Evolutionary conservation across 768 basidiomycete genomes (phyloP).

Genomic region (Chalciporus sphaerocephalus): DNA sequence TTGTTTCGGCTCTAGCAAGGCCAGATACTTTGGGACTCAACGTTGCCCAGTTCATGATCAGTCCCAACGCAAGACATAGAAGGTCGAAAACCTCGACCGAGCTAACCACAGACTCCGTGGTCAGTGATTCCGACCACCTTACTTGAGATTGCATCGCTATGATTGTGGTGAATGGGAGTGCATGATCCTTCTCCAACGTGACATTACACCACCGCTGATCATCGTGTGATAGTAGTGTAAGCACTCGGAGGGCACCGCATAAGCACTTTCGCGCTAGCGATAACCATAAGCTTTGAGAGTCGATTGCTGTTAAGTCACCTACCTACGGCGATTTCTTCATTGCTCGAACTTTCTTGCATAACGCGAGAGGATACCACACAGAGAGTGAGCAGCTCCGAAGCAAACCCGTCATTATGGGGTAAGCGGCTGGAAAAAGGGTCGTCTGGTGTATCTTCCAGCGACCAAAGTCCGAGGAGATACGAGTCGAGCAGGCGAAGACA

Average conservation of each 20-base stretch:
- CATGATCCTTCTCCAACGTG: constrained; percentile 43
- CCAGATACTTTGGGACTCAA: constrained; percentile 45
- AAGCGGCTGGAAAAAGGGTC: constrained; percentile 10
- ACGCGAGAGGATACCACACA: constrained; percentile 47
- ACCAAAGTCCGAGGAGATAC: constrained; percentile 60
- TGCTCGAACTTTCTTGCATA: constrained; percentile 18
- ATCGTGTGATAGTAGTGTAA: constrained; percentile 68
- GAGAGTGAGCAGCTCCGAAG: constrained; percentile 46
- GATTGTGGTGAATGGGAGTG: constrained; percentile 46
- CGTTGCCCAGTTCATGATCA: constrained; percentile 75
- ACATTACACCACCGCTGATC: constrained; percentile 52
- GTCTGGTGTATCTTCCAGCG: constrained; percentile 9
- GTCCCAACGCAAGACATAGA: constrained; percentile 68
- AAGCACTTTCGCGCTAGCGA: constrained; percentile 43
- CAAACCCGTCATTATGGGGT: constrained; percentile 28
- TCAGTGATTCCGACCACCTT: constrained; percentile 15
- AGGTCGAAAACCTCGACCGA: constrained; percentile 54
- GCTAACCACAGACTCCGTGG: constrained; percentile 2
- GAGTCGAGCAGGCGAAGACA: constrained; percentile 60
- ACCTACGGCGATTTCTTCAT: constrained; percentile 18
- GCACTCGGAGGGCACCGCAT: constrained; percentile 57
- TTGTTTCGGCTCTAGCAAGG: constrained; percentile 42
- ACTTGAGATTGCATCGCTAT: constrained; percentile 41
- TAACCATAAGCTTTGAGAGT: not conserved
- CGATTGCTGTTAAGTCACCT: not conserved